Percentiles rank a stretch among this genome's conserved stretches.
These are phyloP conservation scores for Yarrowia divulgata DNA, from an alignment of 805 yeast species.

Conservation along the genomic window DNA sequence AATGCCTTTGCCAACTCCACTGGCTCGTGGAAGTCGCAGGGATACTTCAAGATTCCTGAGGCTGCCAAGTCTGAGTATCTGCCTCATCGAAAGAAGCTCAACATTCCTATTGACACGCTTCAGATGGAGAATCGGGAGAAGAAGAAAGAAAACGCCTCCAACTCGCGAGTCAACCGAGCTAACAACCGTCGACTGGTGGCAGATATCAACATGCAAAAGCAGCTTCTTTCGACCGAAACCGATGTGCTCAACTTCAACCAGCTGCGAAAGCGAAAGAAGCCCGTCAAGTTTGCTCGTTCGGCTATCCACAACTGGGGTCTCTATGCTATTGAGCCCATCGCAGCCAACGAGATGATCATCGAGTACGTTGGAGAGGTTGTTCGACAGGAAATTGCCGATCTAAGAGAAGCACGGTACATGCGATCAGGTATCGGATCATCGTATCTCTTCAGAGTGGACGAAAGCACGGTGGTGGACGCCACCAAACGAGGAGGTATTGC, in stretches of 20 bases:
- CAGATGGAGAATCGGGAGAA: constrained; percentile 42
- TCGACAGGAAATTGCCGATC: constrained; percentile 92
- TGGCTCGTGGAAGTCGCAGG: constrained; percentile 75
- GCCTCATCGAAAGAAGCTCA: constrained; percentile 76
- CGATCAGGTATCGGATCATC: constrained; percentile 95
- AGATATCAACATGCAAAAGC: constrained; percentile 81
- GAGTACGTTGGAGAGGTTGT: constrained; percentile 97
- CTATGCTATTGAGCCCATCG: constrained; percentile 92
- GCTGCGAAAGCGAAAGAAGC: constrained; percentile 86
- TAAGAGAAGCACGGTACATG: constrained; percentile 83
- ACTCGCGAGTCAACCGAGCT: constrained; percentile 86
- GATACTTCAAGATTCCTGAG: constrained; percentile 76
- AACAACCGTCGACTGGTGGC: constrained; percentile 88
- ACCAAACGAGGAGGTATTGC: constrained; percentile 98
- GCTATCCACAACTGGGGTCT: constrained; percentile 99
- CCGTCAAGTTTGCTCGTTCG: constrained; percentile 95
- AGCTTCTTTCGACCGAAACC: constrained; percentile 67
- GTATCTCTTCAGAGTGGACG: constrained; percentile 90
- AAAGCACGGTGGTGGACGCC: constrained; percentile 94
- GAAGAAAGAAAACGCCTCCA: constrained; percentile 50
- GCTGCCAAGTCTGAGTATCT: constrained; percentile 74
- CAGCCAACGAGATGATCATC: constrained; percentile 96
- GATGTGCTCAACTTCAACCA: constrained; percentile 86
- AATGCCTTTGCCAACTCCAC: constrained; percentile 50
- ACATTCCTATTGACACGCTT: constrained; percentile 48